phyloP scores from a whole-genome alignment of 1,284 basidiomycete species.

The Salmacisia buchloeana region DNA sequence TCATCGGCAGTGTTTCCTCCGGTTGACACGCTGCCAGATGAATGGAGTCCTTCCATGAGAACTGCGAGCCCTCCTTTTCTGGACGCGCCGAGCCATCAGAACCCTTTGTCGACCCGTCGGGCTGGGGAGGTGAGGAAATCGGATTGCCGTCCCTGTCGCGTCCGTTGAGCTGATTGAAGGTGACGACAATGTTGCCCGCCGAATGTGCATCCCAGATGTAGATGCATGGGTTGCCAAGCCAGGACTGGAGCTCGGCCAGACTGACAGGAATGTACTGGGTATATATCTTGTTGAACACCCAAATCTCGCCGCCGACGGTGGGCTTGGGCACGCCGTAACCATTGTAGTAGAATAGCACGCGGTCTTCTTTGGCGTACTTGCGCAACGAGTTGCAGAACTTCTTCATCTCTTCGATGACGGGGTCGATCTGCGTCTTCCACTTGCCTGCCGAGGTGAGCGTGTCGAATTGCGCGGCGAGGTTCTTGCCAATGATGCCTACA shows the following conservation, averaged over 20 bases:
- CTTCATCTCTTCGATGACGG: conserved; percentile 87
- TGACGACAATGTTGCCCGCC: conserved; percentile 84
- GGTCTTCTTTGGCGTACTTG: conserved; percentile 85
- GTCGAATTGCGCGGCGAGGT: conserved; percentile 93
- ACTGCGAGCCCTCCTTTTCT: conserved; percentile 58
- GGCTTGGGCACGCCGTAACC: conserved; percentile 97
- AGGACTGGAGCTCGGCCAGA: conserved; percentile 82
- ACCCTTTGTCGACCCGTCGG: background rate
- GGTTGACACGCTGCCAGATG: conserved; percentile 92
- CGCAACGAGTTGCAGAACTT: conserved; percentile 80
- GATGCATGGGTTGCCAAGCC: conserved; percentile 79
- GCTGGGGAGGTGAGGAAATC: conserved; percentile 52
- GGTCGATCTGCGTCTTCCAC: conserved; percentile 69
- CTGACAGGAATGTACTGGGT: conserved; percentile 98
- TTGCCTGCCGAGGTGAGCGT: conserved; percentile 58
- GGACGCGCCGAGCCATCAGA: conserved; percentile 33
- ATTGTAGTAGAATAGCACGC: conserved; percentile 95
- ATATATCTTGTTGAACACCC: conserved; percentile 97
- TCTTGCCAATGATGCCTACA: conserved; percentile 68
- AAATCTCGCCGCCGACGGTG: conserved; percentile 90
- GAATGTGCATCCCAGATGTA: conserved; percentile 99
- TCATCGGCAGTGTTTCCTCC: conserved; percentile 86
- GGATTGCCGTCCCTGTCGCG: conserved; percentile 59
- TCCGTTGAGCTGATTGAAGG: conserved; percentile 78
- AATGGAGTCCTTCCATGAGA: conserved; percentile 66